A percentile compares a stretch with the other conserved stretches of the same genome.
Conservation (phyloP, 768 basidiomycete species). For the Lyophyllum shimeji region DNA sequence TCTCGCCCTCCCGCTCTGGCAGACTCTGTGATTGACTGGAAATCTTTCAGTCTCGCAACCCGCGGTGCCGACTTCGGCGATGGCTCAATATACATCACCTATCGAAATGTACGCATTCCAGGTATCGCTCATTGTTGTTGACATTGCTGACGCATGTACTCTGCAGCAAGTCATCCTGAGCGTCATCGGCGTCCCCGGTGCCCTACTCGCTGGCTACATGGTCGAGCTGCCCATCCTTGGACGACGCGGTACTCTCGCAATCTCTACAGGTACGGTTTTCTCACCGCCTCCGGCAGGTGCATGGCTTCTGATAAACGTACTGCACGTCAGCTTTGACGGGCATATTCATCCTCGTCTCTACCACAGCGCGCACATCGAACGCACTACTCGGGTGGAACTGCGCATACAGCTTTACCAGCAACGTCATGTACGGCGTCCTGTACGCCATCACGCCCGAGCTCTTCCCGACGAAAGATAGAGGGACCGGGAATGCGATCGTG, state of each 20-base stretch:
- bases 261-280: conserved; percentile 54
- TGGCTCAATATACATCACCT: conserved; percentile 67
- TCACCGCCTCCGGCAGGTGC: too few species aligned
- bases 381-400: conserved; percentile 81
- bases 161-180: conserved; percentile 68
- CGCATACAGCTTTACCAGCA: conserved; percentile 64
- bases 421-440: conserved; percentile 76
- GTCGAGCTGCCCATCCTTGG: conserved; percentile 67
- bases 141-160: neutral
- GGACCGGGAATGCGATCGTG: conserved; percentile 68
- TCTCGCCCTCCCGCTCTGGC: conserved; percentile 13
- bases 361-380: conserved; percentile 69
- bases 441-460: conserved; percentile 71
- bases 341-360: conserved; percentile 70
- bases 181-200: conserved; percentile 67
- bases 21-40: neutral
- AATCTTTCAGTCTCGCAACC: conserved; percentile 49
- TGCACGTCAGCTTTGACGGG: conserved; percentile 63
- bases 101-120: conserved; percentile 72
- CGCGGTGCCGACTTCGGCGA: conserved; percentile 72
- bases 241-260: conserved; percentile 62
- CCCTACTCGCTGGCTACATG: conserved; percentile 68
- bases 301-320: too few species aligned
- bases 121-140: conserved; percentile 8
- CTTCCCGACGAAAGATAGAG: conserved; percentile 71